Evolutionary conservation across 257 asterid genomes (phyloP).

Genomic region (Nicotiana benthamiana): DNA sequence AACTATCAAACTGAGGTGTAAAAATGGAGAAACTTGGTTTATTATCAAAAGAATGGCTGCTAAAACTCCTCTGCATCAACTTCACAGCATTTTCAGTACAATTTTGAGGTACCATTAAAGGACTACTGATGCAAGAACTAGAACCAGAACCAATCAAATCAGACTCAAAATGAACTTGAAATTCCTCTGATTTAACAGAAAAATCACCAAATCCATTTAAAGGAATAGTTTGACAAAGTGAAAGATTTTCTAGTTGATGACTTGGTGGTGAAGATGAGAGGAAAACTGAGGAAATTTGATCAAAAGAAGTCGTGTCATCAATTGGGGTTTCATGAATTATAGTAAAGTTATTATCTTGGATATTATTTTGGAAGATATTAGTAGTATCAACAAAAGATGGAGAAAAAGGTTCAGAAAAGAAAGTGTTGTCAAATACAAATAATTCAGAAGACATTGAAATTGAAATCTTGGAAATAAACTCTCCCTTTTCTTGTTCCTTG

Average conservation of each 20-base stretch:
- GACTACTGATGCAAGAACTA: neutral
- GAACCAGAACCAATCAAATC: neutral
- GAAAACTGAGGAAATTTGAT: constrained; percentile 33
- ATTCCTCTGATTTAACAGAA: constrained; percentile 53
- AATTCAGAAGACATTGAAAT: constrained; percentile 62
- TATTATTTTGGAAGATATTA: constrained; percentile 16
- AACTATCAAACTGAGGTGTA: constrained; percentile 36
- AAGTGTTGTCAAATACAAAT: constrained; percentile 40
- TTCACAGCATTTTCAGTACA: constrained; percentile 36
- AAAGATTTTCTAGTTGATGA: constrained; percentile 41
- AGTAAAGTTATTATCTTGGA: constrained; percentile 2
- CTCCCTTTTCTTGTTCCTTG: neutral
- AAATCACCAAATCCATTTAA: constrained; percentile 22
- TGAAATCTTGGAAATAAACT: neutral
- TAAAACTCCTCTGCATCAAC: constrained; percentile 73
- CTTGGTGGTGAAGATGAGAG: constrained; percentile 65
- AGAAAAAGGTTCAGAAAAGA: constrained; percentile 50
- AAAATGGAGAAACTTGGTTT: constrained; percentile 19
- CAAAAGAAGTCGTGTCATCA: constrained; percentile 21
- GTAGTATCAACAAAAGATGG: constrained; percentile 18
- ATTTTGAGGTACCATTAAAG: constrained; percentile 23
- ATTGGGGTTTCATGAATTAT: constrained; percentile 18
- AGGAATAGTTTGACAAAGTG: constrained; percentile 20
- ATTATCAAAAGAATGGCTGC: constrained; percentile 55
- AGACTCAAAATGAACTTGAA: constrained; percentile 22